These are phyloP conservation scores for Nemophila menziesii DNA, from an alignment of 257 asterid species.

Conservation along the genomic window DNA sequence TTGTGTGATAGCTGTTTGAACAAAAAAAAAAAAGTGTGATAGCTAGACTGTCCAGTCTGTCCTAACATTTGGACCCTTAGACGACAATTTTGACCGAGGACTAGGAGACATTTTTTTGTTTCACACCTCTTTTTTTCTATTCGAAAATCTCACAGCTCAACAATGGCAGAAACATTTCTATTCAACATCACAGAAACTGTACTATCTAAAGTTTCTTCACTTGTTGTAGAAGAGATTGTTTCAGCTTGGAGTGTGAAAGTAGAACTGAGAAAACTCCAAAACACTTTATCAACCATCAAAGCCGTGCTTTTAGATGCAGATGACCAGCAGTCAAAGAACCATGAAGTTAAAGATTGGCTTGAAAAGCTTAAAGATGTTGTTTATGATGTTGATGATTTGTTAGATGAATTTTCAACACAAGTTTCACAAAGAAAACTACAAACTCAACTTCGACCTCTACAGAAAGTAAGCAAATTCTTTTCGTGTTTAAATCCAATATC, in stretches of 20 bases:
- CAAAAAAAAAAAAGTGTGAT: too few relatives aligned
- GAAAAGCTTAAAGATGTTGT: slow-evolving; percentile 40
- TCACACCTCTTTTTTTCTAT: too few relatives aligned
- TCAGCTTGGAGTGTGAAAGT: slow-evolving; percentile 25
- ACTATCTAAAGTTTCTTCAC: slow-evolving; percentile 21
- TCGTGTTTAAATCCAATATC: slow-evolving; percentile 19
- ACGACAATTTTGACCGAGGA: not conserved
- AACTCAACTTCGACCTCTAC: slow-evolving; percentile 5
- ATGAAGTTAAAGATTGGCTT: slow-evolving; percentile 37
- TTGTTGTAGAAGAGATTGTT: slow-evolving; percentile 22
- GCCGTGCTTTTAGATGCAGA: slow-evolving; percentile 40
- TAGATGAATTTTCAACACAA: slow-evolving; percentile 26
- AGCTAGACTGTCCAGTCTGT: not conserved
- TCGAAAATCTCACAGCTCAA: too few relatives aligned
- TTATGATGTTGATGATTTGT: slow-evolving; percentile 33
- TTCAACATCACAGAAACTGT: slow-evolving; percentile 30
- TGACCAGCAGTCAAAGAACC: slow-evolving; percentile 28
- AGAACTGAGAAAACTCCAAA: slow-evolving; percentile 27
- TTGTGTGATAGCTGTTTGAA: too few relatives aligned
- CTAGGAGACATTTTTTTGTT: not conserved
- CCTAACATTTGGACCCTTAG: not conserved
- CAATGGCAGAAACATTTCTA: slow-evolving; percentile 36
- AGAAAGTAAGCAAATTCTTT: slow-evolving; percentile 25
- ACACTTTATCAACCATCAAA: slow-evolving; percentile 36
- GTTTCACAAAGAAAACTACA: slow-evolving; percentile 6